phyloP scores from a whole-genome alignment of 2,329 filamentous ascomycete genomes.

The Thermochaetoides dissita region DNA sequence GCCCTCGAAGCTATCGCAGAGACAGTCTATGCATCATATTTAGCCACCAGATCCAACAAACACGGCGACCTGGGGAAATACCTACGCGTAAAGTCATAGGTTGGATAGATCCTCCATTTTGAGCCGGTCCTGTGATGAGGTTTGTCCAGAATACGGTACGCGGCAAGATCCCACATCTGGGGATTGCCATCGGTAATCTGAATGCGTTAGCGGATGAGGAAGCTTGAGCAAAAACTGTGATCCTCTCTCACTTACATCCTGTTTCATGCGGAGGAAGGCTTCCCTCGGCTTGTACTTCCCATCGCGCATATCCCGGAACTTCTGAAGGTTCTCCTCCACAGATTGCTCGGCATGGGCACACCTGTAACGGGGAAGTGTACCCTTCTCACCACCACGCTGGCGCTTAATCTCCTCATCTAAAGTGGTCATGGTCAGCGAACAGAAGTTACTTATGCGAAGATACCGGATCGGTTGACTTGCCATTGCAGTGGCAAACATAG shows the following conservation, averaged over 20 bases:
- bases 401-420: slow-evolving; percentile 65
- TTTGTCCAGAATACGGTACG: slow-evolving; percentile 70
- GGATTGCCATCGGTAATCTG: slow-evolving; percentile 65
- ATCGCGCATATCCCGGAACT: slow-evolving; percentile 83
- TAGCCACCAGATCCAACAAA: not conserved
- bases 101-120: slow-evolving; percentile 87
- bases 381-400: slow-evolving; percentile 67
- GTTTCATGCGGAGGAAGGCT: slow-evolving; percentile 86
- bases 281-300: slow-evolving; percentile 77
- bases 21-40: slow-evolving; percentile 45
- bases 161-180: slow-evolving; percentile 91
- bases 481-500: slow-evolving; percentile 73
- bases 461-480: slow-evolving; percentile 1
- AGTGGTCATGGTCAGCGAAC: too few relatives aligned
- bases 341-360: slow-evolving; percentile 68
- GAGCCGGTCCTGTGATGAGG: slow-evolving; percentile 67
- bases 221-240: too few relatives aligned
- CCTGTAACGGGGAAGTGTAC: slow-evolving; percentile 56
- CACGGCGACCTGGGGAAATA: not conserved
- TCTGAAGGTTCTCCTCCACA: slow-evolving; percentile 59
- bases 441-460: too few relatives aligned
- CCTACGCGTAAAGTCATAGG: slow-evolving; percentile 40
- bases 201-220: not conserved
- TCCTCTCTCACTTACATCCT: slow-evolving; percentile 33
- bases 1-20: slow-evolving; percentile 82